phyloP scores from a whole-genome alignment of 176 grass and related monocot genomes.

The Oryza meyeriana region DNA sequence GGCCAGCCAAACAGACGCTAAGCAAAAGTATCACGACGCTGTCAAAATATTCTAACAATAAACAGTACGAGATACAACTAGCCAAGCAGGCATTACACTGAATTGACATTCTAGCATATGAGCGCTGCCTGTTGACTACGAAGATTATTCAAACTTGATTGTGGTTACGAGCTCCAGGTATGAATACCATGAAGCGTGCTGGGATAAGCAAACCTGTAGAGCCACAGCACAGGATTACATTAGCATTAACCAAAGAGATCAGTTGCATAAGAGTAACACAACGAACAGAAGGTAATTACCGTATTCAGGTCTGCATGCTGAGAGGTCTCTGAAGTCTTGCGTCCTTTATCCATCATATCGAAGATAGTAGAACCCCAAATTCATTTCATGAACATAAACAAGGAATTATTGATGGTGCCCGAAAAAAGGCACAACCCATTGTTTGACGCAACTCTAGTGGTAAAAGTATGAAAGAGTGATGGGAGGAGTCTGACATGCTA shows the following conservation, averaged over 20 bases:
- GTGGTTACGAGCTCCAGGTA: conserved; percentile 16
- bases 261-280: not conserved
- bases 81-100: not conserved
- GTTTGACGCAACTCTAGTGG: conserved; percentile 9
- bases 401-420: not conserved
- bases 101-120: conserved; percentile 18
- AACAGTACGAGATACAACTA: conserved; percentile 1
- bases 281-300: conserved; percentile 20
- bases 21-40: not conserved
- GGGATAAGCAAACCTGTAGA: conserved; percentile 31
- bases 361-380: not conserved
- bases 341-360: conserved; percentile 18
- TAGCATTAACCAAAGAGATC: not conserved
- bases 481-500: conserved; percentile 16
- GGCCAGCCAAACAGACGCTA: not conserved
- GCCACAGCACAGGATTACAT: conserved; percentile 1
- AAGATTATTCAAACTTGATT: not conserved
- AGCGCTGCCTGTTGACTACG: not conserved
- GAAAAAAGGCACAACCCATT: not conserved
- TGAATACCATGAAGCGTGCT: not conserved
- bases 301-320: not conserved
- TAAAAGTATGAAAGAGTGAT: not conserved
- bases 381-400: conserved; percentile 28
- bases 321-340: not conserved
- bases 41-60: not conserved